Conservation (phyloP, 2,329 filamentous ascomycete species). For the Talaromyces verruculosus region DNA sequence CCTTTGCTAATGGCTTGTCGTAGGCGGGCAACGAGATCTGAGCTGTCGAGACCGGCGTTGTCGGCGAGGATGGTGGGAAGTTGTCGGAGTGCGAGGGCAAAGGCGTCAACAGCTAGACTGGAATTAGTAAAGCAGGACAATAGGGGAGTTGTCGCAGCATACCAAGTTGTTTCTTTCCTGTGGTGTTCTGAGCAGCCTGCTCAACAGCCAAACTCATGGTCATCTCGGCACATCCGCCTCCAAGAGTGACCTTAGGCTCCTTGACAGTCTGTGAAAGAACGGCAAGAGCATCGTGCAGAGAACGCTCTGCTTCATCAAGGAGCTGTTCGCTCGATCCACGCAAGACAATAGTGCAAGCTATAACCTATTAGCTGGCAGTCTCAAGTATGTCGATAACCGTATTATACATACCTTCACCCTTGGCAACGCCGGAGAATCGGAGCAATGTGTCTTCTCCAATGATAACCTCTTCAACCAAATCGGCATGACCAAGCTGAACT, state of each 20-base stretch:
- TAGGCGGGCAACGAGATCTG: constrained; percentile 85
- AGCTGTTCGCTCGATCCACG: constrained; percentile 96
- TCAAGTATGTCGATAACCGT: background rate
- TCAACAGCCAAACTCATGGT: constrained; percentile 98
- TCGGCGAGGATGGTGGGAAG: constrained; percentile 95
- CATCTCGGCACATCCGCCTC: constrained; percentile 97
- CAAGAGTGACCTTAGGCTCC: constrained; percentile 89
- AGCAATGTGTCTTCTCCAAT: constrained; percentile 97
- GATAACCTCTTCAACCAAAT: constrained; percentile 95
- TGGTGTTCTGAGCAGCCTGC: constrained; percentile 85
- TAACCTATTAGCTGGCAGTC: constrained; percentile 41
- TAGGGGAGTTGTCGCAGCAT: background rate
- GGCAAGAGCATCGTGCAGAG: constrained; percentile 90
- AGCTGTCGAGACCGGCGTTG: constrained; percentile 94
- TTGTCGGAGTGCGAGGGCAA: constrained; percentile 85
- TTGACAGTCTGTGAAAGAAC: constrained; percentile 95
- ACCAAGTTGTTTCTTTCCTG: constrained; percentile 86
- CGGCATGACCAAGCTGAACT: constrained; percentile 93
- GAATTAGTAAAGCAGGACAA: background rate
- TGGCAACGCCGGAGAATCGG: constrained; percentile 90
- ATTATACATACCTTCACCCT: constrained; percentile 21
- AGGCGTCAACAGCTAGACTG: constrained; percentile 71
- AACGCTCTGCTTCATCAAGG: constrained; percentile 93
- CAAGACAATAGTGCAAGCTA: constrained; percentile 95
- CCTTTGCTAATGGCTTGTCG: constrained; percentile 94